Conservation (phyloP, 345 rosid species). For the Pugionium dolabratum region DNA sequence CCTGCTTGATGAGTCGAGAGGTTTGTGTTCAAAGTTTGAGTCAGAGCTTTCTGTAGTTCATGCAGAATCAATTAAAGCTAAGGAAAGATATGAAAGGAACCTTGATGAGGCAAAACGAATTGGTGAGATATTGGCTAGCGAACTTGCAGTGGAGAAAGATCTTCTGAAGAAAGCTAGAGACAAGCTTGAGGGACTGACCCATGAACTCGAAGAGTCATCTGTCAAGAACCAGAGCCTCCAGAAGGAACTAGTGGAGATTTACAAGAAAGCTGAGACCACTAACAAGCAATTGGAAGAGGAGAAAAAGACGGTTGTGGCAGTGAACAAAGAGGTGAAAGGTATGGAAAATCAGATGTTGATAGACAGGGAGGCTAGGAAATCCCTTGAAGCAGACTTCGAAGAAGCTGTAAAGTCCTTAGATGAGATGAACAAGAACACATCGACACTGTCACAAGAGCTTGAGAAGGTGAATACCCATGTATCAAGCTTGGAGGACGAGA, state of each 20-base stretch:
- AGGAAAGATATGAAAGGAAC: slow-evolving; percentile 43
- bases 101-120: slow-evolving; percentile 53
- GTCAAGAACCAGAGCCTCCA: slow-evolving; percentile 56
- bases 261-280: slow-evolving; percentile 57
- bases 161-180: slow-evolving; percentile 54
- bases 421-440: slow-evolving; percentile 71
- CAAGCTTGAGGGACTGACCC: slow-evolving; percentile 47
- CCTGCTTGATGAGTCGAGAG: slow-evolving; percentile 54
- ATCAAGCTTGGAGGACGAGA: slow-evolving; percentile 74
- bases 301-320: slow-evolving; percentile 47
- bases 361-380: slow-evolving; percentile 64
- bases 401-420: slow-evolving; percentile 88
- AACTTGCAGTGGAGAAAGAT: slow-evolving; percentile 57
- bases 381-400: slow-evolving; percentile 75
- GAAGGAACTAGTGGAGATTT: slow-evolving; percentile 61
- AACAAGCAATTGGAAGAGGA: slow-evolving; percentile 64
- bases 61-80: slow-evolving; percentile 55
- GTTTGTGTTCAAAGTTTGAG: slow-evolving; percentile 54
- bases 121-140: slow-evolving; percentile 47
- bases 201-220: slow-evolving; percentile 49
- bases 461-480: slow-evolving; percentile 58
- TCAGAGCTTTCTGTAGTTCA: slow-evolving; percentile 56
- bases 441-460: slow-evolving; percentile 62
- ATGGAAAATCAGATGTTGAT: slow-evolving; percentile 66
- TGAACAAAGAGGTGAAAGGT: slow-evolving; percentile 59